Evolutionary conservation across 2,329 filamentous ascomycete genomes (phyloP), one percentile per base, ranked within the genome.

Genomic region (Colletotrichum neosansevieriae): DNA sequence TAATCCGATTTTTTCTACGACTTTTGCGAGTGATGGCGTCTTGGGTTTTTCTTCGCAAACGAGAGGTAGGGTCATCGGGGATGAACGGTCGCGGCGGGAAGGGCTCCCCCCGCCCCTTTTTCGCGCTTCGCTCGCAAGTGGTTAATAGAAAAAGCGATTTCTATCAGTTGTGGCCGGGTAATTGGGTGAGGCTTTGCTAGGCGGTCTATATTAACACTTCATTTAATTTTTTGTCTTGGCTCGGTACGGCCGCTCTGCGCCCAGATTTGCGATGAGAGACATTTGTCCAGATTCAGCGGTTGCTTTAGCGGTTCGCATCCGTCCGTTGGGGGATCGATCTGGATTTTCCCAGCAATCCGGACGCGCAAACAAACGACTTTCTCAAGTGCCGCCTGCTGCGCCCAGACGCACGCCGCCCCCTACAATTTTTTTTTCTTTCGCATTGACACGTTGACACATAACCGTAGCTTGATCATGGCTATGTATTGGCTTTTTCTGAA

Each of bases 371-470:
- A 38, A 54, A 3, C 1, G 17, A n/a, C 32, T 21, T 32, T 38
- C n/a, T 11, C 15, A 13, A 21, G 36, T 54, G n/a, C 21, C 21
- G 13, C n/a, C n/a, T 13, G n/a, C 15, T 12, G 49, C 32, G 49
- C 49, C 49, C 29, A 53, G 49, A 53, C 29, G 29, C 29, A 29
- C 29, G 29, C 29, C 29, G 29, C 29, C 29, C 29, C 24, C 34
- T 53, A 32, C 36, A 21, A 36, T 10, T 53, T 36, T 19, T 29
- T 29, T 29, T 29, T 29, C 2, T 7, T 24, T 9, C 29, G 17
- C 49, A 36, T 29, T 19, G 49, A 53, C 49, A 53, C 49, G 34
- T 53, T 53, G 29, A 53, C 29, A 32, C 34, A 34, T 32, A n/a
- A n/a, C 29, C 34, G 49, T 32, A 53, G 49, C 49, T 53, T 17